phyloP scores from a whole-genome alignment of 139 green algal genomes.

The Edaphochlamys debaryana region DNA sequence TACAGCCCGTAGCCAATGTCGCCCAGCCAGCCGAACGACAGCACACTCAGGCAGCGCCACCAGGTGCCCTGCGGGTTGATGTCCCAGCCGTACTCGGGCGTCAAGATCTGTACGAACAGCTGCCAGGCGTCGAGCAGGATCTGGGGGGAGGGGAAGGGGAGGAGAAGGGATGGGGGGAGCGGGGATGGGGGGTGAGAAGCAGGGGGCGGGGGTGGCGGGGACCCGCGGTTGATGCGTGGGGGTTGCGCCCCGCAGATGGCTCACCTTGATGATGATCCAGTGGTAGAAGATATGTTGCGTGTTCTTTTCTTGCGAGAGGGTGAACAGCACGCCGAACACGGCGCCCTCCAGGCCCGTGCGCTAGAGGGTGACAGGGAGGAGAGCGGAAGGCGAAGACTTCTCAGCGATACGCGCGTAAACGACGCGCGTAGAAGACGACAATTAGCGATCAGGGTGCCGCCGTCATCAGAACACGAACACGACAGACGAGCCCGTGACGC shows the following conservation, averaged over 20 bases:
- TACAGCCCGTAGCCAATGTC: background rate
- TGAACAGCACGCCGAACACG: slow-evolving; percentile 1
- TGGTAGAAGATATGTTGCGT: background rate
- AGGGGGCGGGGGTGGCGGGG: background rate
- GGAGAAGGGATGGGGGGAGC: no score
- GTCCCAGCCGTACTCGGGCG: background rate
- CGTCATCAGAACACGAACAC: no score
- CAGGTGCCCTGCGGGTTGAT: background rate
- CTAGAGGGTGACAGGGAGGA: background rate
- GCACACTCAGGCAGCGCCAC: background rate
- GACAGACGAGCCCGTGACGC: no score
- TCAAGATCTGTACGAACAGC: background rate
- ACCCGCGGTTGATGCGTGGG: no score
- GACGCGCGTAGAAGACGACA: no score
- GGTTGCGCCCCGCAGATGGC: no score
- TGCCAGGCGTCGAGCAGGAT: background rate
- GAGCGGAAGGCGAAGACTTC: no score
- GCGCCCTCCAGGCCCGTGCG: background rate
- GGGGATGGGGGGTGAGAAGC: no score
- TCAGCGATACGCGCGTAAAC: no score
- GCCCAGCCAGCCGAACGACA: background rate
- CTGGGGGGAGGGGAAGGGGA: no score
- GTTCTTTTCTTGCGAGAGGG: background rate
- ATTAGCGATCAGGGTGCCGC: no score
- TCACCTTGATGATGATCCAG: background rate